Percentiles rank a stretch among this genome's conserved stretches.
Conservation (phyloP, 73 alveolate genomes). For the Tetrahymena elliotti region DNA sequence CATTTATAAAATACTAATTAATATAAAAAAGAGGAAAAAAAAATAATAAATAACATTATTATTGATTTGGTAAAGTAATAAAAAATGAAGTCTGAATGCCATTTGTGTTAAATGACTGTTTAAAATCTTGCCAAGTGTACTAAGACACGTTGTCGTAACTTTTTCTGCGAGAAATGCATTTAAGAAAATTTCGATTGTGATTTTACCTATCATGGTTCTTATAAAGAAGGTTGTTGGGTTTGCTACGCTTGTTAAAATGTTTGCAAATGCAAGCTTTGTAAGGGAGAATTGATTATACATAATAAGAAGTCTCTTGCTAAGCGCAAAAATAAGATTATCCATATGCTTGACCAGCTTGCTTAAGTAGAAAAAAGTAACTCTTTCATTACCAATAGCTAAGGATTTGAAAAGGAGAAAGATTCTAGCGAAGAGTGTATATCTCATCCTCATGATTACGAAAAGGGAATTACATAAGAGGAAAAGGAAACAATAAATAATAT, state of each 20-base stretch:
- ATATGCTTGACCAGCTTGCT: background rate
- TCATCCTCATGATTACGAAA: background rate
- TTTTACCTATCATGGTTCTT: background rate
- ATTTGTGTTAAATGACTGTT: background rate
- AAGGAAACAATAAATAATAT: background rate
- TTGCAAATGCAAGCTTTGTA: background rate
- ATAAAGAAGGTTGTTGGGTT: background rate
- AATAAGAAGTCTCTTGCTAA: background rate
- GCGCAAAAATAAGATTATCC: background rate
- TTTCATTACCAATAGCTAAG: background rate
- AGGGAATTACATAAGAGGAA: background rate
- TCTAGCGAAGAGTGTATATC: background rate
- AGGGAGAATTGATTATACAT: background rate
- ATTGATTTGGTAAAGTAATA: too few relatives aligned
- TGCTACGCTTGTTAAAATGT: background rate
- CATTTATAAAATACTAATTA: background rate
- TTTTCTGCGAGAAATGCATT: background rate
- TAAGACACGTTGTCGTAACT: background rate
- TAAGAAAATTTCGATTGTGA: background rate
- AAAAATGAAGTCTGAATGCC: background rate
- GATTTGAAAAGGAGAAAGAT: background rate
- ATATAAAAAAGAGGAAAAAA: background rate
- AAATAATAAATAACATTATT: background rate
- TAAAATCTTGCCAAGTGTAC: background rate
- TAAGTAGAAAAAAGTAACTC: background rate